Conservation (phyloP, 2,329 filamentous ascomycete species). For the Claviceps sp. region DNA sequence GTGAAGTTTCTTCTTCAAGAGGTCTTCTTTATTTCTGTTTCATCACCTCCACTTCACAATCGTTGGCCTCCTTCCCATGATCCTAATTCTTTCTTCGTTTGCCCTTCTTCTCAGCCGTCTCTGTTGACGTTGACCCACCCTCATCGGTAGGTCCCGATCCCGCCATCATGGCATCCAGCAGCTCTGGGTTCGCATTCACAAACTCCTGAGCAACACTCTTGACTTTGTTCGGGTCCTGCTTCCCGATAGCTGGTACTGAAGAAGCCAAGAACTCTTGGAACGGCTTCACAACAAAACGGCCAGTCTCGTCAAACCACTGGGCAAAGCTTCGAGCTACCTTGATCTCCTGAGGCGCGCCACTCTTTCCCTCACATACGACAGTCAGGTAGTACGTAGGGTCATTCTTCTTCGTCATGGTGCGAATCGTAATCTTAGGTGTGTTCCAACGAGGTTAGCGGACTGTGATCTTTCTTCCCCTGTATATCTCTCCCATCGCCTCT, state of each 20-base stretch:
- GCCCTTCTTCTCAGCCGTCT: constrained; percentile 25
- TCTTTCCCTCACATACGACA: constrained; percentile 38
- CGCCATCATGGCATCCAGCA: constrained; percentile 35
- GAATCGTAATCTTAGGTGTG: constrained; percentile 51
- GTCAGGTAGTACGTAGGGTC: constrained; percentile 67
- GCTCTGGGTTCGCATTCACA: constrained; percentile 28
- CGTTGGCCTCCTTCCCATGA: neutral
- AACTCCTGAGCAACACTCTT: constrained; percentile 22
- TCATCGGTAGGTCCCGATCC: constrained; percentile 14
- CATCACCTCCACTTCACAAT: neutral
- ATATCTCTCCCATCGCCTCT: neutral
- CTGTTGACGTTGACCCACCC: constrained; percentile 18
- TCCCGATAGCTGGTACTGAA: constrained; percentile 52
- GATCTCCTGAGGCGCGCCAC: constrained; percentile 27
- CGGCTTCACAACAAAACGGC: constrained; percentile 58
- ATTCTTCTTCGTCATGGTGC: constrained; percentile 63
- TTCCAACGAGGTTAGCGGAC: constrained; percentile 1
- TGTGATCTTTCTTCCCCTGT: neutral
- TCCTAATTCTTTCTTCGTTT: constrained; percentile 32
- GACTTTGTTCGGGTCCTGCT: constrained; percentile 49
- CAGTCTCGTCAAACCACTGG: constrained; percentile 62
- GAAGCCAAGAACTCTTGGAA: constrained; percentile 68
- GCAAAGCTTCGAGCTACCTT: constrained; percentile 53
- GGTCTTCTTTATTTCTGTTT: neutral
- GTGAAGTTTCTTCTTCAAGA: neutral